These are phyloP conservation scores for Phanerochaete sordida DNA, from an alignment of 768 basidiomycete species.

Conservation along the genomic window DNA sequence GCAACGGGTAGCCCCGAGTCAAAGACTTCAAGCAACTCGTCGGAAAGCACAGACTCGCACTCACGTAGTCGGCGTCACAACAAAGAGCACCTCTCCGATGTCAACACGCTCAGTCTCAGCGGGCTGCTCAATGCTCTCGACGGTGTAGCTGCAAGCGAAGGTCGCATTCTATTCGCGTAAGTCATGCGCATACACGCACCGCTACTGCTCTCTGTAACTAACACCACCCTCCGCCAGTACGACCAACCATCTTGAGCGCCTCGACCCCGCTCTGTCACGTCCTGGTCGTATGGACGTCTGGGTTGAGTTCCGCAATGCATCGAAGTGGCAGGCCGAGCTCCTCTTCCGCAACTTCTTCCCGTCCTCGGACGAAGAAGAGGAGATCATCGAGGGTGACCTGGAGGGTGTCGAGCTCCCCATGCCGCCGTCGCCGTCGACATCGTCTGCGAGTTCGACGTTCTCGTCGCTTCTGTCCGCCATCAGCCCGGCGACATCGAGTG, in stretches of 20 bases:
- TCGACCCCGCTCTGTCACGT: slow-evolving; percentile 88
- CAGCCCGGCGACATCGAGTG: slow-evolving; percentile 29
- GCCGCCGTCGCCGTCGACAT: slow-evolving; percentile 34
- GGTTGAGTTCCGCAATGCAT: slow-evolving; percentile 87
- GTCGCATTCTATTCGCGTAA: slow-evolving; percentile 85
- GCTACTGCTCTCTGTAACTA: slow-evolving; percentile 3
- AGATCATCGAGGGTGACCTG: slow-evolving; percentile 38
- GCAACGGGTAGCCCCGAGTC: slow-evolving; percentile 42
- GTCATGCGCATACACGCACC: slow-evolving; percentile 28
- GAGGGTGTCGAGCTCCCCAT: slow-evolving; percentile 43
- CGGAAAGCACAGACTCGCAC: slow-evolving; percentile 30
- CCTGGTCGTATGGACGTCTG: slow-evolving; percentile 93
- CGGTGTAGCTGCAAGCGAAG: slow-evolving; percentile 84
- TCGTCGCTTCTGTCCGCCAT: slow-evolving; percentile 43
- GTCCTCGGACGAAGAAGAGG: slow-evolving; percentile 50
- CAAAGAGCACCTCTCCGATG: slow-evolving; percentile 63
- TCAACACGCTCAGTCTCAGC: slow-evolving; percentile 78
- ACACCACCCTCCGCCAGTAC: slow-evolving; percentile 45
- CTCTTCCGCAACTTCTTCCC: slow-evolving; percentile 93
- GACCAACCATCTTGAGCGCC: slow-evolving; percentile 86
- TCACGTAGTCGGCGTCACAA: slow-evolving; percentile 40
- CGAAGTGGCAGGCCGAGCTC: slow-evolving; percentile 80
- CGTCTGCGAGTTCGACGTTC: slow-evolving; percentile 43
- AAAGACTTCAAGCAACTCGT: slow-evolving; percentile 33
- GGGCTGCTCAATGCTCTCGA: slow-evolving; percentile 84